phyloP scores from a whole-genome alignment of 2,329 filamentous ascomycete species.

The Hypoxylon sp. region DNA sequence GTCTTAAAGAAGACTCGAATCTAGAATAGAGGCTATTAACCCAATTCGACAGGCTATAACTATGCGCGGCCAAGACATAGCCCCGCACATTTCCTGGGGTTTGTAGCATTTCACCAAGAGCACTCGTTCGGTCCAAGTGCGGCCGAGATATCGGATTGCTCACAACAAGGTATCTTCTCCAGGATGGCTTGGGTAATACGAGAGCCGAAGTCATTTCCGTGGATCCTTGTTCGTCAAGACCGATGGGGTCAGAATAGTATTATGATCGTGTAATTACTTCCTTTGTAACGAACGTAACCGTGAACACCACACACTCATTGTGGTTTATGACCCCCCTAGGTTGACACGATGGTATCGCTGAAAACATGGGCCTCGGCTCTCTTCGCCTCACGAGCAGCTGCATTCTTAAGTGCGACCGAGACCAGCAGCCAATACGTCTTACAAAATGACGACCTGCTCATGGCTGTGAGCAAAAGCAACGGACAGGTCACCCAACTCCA shows the following conservation, averaged over 20 bases:
- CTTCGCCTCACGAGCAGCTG: constrained; percentile 15
- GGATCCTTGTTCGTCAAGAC: constrained; percentile 1
- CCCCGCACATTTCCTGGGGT: constrained; percentile 24
- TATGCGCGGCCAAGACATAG: constrained; percentile 15
- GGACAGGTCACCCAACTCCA: constrained; percentile 52
- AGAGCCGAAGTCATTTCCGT: constrained; percentile 2
- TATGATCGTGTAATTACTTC: background rate
- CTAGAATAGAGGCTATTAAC: constrained; percentile 22
- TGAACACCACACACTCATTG: background rate
- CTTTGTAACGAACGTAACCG: background rate
- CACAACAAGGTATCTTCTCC: background rate
- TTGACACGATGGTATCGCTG: constrained; percentile 23
- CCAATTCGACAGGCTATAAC: constrained; percentile 28
- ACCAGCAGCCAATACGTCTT: constrained; percentile 50
- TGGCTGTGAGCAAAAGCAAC: constrained; percentile 52
- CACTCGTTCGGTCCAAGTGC: constrained; percentile 29
- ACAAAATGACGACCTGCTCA: constrained; percentile 53
- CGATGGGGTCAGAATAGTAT: background rate
- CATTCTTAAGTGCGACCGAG: constrained; percentile 50
- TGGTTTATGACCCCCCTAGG: background rate
- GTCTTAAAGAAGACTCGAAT: constrained; percentile 25
- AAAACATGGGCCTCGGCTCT: constrained; percentile 16
- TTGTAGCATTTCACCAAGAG: constrained; percentile 14
- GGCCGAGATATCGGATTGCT: constrained; percentile 20
- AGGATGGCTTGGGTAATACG: background rate